These are phyloP conservation scores for Blumeria hordei DNA, from an alignment of 2,329 filamentous ascomycete species.

Conservation along the genomic window DNA sequence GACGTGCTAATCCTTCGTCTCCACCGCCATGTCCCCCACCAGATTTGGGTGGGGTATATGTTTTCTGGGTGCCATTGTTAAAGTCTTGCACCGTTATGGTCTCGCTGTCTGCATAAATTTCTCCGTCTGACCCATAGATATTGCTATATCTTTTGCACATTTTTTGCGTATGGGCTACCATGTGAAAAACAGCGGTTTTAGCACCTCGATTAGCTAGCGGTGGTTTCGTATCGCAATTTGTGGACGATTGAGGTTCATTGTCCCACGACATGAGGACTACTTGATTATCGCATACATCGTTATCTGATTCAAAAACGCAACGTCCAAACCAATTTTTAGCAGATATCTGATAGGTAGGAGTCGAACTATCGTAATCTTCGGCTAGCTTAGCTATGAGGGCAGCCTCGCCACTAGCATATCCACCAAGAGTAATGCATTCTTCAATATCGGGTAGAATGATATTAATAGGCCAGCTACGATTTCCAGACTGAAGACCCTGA, in stretches of 20 bases:
- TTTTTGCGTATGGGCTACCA: constrained; percentile 73
- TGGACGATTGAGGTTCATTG: constrained; percentile 26
- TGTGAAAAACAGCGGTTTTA: constrained; percentile 79
- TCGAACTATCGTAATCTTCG: constrained; percentile 29
- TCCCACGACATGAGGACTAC: constrained; percentile 74
- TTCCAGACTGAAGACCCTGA: constrained; percentile 34
- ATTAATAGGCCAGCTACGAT: constrained; percentile 58
- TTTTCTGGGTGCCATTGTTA: constrained; percentile 23
- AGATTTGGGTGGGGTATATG: constrained; percentile 35
- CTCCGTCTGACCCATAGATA: constrained; percentile 68
- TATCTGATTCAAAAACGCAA: constrained; percentile 87
- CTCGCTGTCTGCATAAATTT: constrained; percentile 63
- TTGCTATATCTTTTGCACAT: constrained; percentile 69
- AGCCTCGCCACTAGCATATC: constrained; percentile 23
- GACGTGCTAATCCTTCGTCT: constrained; percentile 53
- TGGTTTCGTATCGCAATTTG: constrained; percentile 6
- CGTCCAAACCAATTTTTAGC: constrained; percentile 60
- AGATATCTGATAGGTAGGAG: constrained; percentile 22
- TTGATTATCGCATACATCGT: constrained; percentile 85
- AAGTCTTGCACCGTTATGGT: constrained; percentile 59
- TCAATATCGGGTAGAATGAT: constrained; percentile 89
- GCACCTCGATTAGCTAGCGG: constrained; percentile 25
- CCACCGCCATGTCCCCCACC: constrained; percentile 50
- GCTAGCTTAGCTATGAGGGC: constrained; percentile 17
- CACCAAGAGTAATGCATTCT: constrained; percentile 29